Base-by-base conservation (phyloP, 208 protist genomes). In the Trypanosoma conorhini region DNA sequence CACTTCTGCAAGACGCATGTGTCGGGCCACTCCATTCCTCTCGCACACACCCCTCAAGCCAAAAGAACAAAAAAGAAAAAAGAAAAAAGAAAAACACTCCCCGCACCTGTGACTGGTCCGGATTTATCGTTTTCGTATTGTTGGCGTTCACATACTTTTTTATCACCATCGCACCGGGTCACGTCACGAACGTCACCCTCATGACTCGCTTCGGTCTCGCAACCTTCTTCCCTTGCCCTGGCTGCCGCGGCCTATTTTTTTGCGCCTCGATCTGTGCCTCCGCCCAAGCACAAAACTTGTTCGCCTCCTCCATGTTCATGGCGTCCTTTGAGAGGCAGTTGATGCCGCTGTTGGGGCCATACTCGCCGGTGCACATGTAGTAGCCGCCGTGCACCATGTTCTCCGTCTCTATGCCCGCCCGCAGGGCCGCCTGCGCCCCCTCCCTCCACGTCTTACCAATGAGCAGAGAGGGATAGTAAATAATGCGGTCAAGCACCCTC, bases 391-490 rank as follows among this genome's bases (percentile, higher is more conserved):
- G 82, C 26, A 82, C 74, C 60, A 93, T 79, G 15, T 63, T 61
- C n/a, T 81, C 75, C 33, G 70, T 74, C 68, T 91, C 85, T 33
- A 91, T 67, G 15, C 77, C 74, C 9, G 77, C 70, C 58, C 83
- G 81, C 44, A 96, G 75, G 28, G 81, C 82, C 40, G 87, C 85
- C 78, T 93, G 85, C 28, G 91, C 91, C 19, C 69, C 75, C 65
- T 96, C 91, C n/a, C 66, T 70, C 86, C 86, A 94, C 38, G 88
- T 93, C 70, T 94, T 94, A 4, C 88, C 88, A 13, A 94, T 65
- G 30, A 96, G 30, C 31, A 96, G 65, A 1, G 91, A 96, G 30
- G 91, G 91, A 62, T 85, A 89, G 71, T 96, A 96, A 48, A 96
- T 5, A 22, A 90, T 21, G 57, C 75, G 77, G 72, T 96, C 86